These are phyloP conservation scores for Xylariaceae sp. DNA, from an alignment of 2,329 filamentous ascomycete genomes.

Conservation along the genomic window DNA sequence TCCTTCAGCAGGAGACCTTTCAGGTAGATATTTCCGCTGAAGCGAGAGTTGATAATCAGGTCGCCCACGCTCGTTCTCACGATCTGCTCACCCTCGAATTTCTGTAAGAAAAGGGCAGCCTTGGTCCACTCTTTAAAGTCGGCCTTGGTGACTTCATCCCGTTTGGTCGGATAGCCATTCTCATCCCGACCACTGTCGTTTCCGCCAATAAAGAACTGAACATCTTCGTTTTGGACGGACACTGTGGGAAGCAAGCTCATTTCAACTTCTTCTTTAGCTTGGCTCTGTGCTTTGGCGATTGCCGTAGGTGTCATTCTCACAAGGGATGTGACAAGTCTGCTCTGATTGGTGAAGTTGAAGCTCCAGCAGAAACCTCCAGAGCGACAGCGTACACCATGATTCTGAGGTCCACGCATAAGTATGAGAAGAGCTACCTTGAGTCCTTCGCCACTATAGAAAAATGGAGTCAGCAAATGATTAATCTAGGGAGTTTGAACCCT, in stretches of 20 bases:
- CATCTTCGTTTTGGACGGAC: slow-evolving; percentile 10
- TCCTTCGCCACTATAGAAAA: slow-evolving; percentile 30
- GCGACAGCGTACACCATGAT: slow-evolving; percentile 33
- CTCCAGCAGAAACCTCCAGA: slow-evolving; percentile 34
- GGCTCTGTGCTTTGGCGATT: slow-evolving; percentile 1
- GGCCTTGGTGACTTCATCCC: slow-evolving; percentile 7
- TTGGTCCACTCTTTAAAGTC: slow-evolving; percentile 26
- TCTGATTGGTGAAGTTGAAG: slow-evolving; percentile 35
- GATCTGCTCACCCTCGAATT: background rate
- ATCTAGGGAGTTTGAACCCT: no score
- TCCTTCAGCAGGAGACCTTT: slow-evolving; percentile 28
- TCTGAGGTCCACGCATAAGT: slow-evolving; percentile 31
- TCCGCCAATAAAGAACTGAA: slow-evolving; percentile 31
- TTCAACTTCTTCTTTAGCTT: slow-evolving; percentile 2
- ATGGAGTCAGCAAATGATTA: no score
- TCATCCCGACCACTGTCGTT: slow-evolving; percentile 11
- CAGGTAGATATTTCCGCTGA: slow-evolving; percentile 31
- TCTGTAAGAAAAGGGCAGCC: slow-evolving; percentile 27
- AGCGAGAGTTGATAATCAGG: slow-evolving; percentile 20
- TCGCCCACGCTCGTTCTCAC: slow-evolving; percentile 21
- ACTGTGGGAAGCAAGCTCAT: slow-evolving; percentile 18
- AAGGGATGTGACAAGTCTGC: slow-evolving; percentile 23
- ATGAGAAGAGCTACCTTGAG: slow-evolving; percentile 37
- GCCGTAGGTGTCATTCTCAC: slow-evolving; percentile 12
- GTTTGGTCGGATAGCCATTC: slow-evolving; percentile 1